These are phyloP conservation scores for Suillus occidentalis DNA, from an alignment of 768 basidiomycete species.

Conservation along the genomic window DNA sequence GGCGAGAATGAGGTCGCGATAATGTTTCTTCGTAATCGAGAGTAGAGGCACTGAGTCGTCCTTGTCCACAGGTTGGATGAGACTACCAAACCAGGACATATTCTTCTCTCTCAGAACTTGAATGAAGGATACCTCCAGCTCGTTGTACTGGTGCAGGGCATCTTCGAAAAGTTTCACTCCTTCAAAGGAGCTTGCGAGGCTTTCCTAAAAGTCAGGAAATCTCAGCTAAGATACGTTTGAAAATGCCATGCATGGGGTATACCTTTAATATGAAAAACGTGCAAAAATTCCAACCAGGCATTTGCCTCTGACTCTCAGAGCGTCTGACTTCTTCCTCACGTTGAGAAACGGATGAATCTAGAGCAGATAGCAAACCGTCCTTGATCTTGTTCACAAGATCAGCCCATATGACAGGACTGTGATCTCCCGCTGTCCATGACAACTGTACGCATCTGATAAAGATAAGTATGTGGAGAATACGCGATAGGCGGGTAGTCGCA, in stretches of 20 bases:
- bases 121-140: constrained; percentile 84
- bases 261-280: constrained; percentile 97
- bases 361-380: constrained; percentile 82
- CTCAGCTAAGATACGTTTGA: constrained; percentile 1
- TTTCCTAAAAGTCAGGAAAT: constrained; percentile 63
- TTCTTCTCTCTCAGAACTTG: constrained; percentile 75
- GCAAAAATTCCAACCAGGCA: constrained; percentile 99
- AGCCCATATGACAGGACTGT: constrained; percentile 82
- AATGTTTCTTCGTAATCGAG: constrained; percentile 78
- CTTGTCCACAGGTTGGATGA: constrained; percentile 65
- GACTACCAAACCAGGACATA: constrained; percentile 88
- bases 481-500: constrained; percentile 25
- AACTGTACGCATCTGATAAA: constrained; percentile 76
- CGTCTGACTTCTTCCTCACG: constrained; percentile 90
- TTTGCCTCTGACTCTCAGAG: constrained; percentile 84
- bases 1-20: constrained; percentile 83
- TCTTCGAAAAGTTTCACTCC: constrained; percentile 89
- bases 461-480: constrained; percentile 7
- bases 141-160: constrained; percentile 84
- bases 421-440: constrained; percentile 67
- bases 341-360: constrained; percentile 73
- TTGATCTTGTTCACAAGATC: constrained; percentile 89
- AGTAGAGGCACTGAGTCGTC: constrained; percentile 85
- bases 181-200: constrained; percentile 87
- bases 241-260: constrained; percentile 17